Conservation (phyloP, 2,329 filamentous ascomycete genomes). For the Graphiopsis chlorocephala region DNA sequence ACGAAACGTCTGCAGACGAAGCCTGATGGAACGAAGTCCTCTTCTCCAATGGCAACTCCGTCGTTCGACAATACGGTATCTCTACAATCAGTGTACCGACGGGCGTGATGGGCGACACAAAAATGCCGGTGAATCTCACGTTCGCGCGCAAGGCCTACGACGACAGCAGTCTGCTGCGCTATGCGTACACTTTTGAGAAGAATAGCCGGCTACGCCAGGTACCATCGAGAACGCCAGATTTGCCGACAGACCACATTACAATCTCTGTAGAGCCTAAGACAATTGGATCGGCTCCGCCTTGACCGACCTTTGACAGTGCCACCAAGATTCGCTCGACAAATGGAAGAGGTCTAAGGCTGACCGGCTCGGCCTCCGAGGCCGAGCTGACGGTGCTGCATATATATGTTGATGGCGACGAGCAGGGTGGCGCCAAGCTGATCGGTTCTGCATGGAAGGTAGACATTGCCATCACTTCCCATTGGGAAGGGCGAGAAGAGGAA, state of each 20-base stretch:
- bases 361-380: neutral
- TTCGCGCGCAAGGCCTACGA: conserved; percentile 49
- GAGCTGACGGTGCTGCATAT: neutral
- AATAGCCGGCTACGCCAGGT: conserved; percentile 5
- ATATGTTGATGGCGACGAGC: neutral
- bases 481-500: neutral
- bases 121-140: conserved; percentile 51
- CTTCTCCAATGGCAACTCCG: conserved; percentile 52
- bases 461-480: neutral
- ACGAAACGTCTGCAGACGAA: conserved; percentile 26
- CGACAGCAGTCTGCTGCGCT: conserved; percentile 35
- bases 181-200: conserved; percentile 23
- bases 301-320: neutral
- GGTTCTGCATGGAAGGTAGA: neutral
- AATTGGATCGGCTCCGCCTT: neutral
- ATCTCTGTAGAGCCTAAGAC: neutral
- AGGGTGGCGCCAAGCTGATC: neutral
- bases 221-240: conserved; percentile 24
- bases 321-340: neutral
- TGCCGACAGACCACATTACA: conserved; percentile 21
- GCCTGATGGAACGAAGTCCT: conserved; percentile 49
- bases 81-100: conserved; percentile 53
- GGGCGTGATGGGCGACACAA: conserved; percentile 45
- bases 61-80: conserved; percentile 51
- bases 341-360: neutral